phyloP scores from a whole-genome alignment of 331 rosid species.

The Quercus lobata region DNA sequence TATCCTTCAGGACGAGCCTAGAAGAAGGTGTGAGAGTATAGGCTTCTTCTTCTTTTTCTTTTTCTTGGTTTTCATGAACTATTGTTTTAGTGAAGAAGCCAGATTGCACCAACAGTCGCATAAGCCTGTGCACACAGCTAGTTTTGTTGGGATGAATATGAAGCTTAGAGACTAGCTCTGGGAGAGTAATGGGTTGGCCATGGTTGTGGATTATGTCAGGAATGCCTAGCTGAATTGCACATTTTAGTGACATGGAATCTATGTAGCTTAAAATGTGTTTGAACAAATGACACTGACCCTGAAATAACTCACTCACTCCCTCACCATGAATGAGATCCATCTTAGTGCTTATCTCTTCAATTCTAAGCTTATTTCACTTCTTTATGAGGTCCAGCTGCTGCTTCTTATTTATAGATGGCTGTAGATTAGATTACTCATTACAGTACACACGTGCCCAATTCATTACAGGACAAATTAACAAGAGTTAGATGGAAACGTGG shows the following conservation, averaged over 20 bases:
- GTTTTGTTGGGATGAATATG: conserved; percentile 28
- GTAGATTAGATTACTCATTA: background rate
- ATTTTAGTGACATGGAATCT: conserved; percentile 35
- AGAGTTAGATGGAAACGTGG: too few species aligned
- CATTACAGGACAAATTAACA: too few species aligned
- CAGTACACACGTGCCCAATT: too few species aligned
- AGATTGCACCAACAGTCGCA: conserved; percentile 35
- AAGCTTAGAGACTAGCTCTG: conserved; percentile 32
- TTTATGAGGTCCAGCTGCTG: background rate
- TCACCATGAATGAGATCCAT: background rate
- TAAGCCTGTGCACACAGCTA: conserved; percentile 20
- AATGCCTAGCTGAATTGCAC: conserved; percentile 37
- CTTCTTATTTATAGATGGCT: background rate
- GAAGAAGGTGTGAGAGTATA: conserved; percentile 42
- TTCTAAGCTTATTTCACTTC: background rate
- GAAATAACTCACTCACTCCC: conserved; percentile 23
- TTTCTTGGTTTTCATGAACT: background rate
- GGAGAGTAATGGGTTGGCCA: conserved; percentile 37
- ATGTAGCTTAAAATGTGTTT: conserved; percentile 9
- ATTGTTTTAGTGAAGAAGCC: conserved; percentile 29
- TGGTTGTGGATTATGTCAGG: conserved; percentile 35
- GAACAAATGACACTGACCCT: conserved; percentile 29
- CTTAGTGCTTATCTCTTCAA: background rate
- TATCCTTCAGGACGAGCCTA: conserved; percentile 30
- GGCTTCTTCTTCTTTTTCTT: conserved; percentile 24